Conservation (phyloP, 345 rosid species). For the Citrus reticulata region DNA sequence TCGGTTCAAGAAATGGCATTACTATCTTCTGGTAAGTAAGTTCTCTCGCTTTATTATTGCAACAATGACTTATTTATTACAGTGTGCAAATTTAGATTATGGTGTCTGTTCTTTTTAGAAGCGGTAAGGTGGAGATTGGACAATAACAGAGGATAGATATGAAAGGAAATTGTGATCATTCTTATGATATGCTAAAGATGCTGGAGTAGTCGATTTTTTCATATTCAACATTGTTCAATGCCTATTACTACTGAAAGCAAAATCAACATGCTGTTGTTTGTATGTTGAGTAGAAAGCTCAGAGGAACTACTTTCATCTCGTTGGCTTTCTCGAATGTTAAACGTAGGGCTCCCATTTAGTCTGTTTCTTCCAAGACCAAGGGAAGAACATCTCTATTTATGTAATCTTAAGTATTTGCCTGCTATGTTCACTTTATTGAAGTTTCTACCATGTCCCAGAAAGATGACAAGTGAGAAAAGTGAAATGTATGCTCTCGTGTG, state of each 20-base stretch:
- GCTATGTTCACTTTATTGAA: background rate
- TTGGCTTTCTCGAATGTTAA: background rate
- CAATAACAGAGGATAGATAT: background rate
- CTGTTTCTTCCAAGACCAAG: background rate
- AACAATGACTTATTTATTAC: background rate
- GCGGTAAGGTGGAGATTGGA: background rate
- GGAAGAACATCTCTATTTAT: background rate
- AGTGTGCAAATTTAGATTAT: background rate
- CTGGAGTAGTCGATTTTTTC: background rate
- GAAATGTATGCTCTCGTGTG: conserved; percentile 10
- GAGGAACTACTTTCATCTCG: background rate
- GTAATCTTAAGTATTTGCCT: background rate
- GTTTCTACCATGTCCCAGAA: background rate
- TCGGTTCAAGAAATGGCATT: conserved; percentile 96
- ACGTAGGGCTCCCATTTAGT: background rate
- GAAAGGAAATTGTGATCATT: background rate
- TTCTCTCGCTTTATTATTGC: conserved; percentile 8
- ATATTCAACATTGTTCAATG: background rate
- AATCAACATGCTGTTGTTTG: background rate
- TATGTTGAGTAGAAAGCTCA: background rate
- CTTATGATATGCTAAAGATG: background rate
- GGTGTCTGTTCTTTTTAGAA: background rate
- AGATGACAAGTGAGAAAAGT: background rate
- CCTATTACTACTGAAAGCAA: background rate
- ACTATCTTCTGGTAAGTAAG: conserved; percentile 80